A percentile compares a stretch with the other conserved stretches of the same genome.
These are phyloP conservation scores for Tolypocladium pustulatum DNA, from an alignment of 2,329 filamentous ascomycete species.

Conservation along the genomic window DNA sequence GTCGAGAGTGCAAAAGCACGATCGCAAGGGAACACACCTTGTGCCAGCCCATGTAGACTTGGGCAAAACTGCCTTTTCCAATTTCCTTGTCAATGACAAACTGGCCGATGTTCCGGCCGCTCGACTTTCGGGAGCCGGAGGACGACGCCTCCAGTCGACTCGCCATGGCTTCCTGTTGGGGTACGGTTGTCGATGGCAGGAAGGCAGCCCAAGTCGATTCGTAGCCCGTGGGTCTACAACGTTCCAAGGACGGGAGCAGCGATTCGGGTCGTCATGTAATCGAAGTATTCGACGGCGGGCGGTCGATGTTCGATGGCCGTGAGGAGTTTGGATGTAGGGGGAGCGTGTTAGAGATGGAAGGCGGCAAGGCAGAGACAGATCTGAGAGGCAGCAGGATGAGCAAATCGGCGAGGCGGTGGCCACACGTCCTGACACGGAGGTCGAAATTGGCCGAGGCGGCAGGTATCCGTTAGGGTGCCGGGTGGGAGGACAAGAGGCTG, in stretches of 20 bases:
- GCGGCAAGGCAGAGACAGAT: constrained; percentile 9
- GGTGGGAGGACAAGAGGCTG: constrained; percentile 10
- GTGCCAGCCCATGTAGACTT: constrained; percentile 81
- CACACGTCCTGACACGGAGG: constrained; percentile 8
- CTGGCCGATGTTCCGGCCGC: constrained; percentile 47
- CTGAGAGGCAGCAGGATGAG: constrained; percentile 5
- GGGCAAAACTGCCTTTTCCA: constrained; percentile 94
- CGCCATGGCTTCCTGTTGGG: constrained; percentile 26
- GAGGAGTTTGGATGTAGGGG: neutral
- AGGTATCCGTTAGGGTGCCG: constrained; percentile 21
- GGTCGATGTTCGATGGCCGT: neutral
- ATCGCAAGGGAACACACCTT: constrained; percentile 42
- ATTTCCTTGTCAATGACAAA: constrained; percentile 83
- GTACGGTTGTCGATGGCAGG: constrained; percentile 19
- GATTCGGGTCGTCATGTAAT: constrained; percentile 30
- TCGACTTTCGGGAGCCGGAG: constrained; percentile 22
- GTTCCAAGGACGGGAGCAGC: constrained; percentile 23
- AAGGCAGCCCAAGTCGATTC: constrained; percentile 17
- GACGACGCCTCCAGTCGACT: constrained; percentile 26
- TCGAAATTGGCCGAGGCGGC: constrained; percentile 10
- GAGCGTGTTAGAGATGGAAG: neutral
- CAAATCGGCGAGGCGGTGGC: constrained; percentile 8
- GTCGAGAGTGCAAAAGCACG: neutral
- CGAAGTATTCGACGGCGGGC: constrained; percentile 8
- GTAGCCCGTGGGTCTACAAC: constrained; percentile 25